phyloP scores from a whole-genome alignment of 495 filamentous ascomycete genomes.

The Aspergillus saccharolyticus region DNA sequence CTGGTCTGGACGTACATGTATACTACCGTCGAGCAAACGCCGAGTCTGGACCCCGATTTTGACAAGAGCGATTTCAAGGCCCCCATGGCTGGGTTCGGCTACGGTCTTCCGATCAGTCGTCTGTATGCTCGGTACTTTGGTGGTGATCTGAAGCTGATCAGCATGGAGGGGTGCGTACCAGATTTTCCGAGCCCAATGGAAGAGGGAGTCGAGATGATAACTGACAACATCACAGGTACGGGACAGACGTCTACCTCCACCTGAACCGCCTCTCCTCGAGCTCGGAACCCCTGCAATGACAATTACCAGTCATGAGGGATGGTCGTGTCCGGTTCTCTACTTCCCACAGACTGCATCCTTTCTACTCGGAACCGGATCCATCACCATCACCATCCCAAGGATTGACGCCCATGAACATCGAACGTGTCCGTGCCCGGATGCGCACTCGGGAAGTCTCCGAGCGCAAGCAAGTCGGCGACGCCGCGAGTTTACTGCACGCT shows the following conservation, averaged over 20 bases:
- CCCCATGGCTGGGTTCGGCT: conserved; percentile 97
- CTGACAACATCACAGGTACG: conserved; percentile 60
- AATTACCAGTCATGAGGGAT: conserved; percentile 95
- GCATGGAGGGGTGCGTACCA: conserved; percentile 89
- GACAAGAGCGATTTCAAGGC: conserved; percentile 99
- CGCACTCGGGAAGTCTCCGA: conserved; percentile 69
- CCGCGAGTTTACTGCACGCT: conserved; percentile 52
- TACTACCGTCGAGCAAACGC: conserved; percentile 93
- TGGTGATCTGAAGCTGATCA: conserved; percentile 93
- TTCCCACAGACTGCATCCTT: conserved; percentile 42
- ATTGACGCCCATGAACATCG: conserved; percentile 71
- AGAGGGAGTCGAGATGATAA: not conserved
- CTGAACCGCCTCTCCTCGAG: conserved; percentile 92
- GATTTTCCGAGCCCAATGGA: not conserved
- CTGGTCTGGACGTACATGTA: conserved; percentile 99
- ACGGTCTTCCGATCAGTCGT: conserved; percentile 87
- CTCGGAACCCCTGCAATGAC: conserved; percentile 96
- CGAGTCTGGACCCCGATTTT: conserved; percentile 92
- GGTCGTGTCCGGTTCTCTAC: conserved; percentile 46
- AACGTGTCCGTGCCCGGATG: conserved; percentile 49
- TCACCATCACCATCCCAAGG: conserved; percentile 62
- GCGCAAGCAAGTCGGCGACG: conserved; percentile 82
- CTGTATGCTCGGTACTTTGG: conserved; percentile 97
- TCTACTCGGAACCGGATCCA: conserved; percentile 35
- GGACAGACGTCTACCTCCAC: conserved; percentile 97